Conservation (phyloP, 2,329 filamentous ascomycete genomes). For the Aspergillus fischeri region DNA sequence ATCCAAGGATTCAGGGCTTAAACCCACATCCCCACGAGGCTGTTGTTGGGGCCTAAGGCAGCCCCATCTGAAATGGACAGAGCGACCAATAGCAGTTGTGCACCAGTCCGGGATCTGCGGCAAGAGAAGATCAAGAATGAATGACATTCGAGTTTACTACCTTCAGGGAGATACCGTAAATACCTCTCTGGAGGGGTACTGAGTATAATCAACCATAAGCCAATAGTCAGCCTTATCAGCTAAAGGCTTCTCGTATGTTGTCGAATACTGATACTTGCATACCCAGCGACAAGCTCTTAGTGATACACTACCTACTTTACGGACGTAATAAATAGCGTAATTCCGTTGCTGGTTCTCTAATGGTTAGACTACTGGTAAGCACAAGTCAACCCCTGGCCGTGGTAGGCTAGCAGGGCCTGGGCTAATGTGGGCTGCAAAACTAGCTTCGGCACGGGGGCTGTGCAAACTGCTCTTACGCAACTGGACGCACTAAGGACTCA, state of each 20-base stretch:
- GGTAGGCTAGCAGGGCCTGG: slow-evolving; percentile 1
- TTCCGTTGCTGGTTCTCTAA: no score
- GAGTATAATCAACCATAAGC: background rate
- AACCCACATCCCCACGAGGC: slow-evolving; percentile 23
- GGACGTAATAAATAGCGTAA: no score
- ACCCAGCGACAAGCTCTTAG: background rate
- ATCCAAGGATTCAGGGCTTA: slow-evolving; percentile 10
- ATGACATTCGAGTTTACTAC: background rate
- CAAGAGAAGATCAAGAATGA: slow-evolving; percentile 14
- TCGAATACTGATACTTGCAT: background rate
- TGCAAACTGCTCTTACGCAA: slow-evolving; percentile 26
- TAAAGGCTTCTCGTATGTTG: background rate
- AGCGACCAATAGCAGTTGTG: slow-evolving; percentile 4
- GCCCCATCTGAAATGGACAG: slow-evolving; percentile 9
- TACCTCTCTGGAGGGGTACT: background rate
- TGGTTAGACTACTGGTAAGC: background rate
- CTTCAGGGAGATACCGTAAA: background rate
- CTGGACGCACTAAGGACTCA: background rate
- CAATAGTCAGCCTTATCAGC: background rate
- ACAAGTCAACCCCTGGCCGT: background rate
- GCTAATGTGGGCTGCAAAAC: slow-evolving; percentile 15
- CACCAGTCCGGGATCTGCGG: slow-evolving; percentile 13
- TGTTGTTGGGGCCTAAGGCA: slow-evolving; percentile 10
- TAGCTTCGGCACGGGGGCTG: slow-evolving; percentile 25
- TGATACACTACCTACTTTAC: background rate